A percentile compares a stretch with the other conserved stretches of the same genome.
Conservation (phyloP, 2,329 filamentous ascomycete species). For the Botrytis pseudocinerea region DNA sequence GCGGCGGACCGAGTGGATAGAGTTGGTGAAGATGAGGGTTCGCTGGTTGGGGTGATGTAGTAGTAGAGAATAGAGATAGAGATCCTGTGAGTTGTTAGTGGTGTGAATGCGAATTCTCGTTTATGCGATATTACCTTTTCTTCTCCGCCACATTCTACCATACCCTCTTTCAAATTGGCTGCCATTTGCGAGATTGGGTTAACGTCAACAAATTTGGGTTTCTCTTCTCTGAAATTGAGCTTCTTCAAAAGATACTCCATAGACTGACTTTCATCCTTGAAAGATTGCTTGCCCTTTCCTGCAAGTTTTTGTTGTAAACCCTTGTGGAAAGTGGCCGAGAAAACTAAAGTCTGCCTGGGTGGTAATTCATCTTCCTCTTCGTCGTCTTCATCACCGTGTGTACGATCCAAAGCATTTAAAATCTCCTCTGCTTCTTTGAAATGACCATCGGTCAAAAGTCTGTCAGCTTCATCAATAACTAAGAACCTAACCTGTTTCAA, state of each 20-base stretch:
- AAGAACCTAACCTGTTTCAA: conserved; percentile 78
- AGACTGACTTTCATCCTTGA: conserved; percentile 73
- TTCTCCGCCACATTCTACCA: conserved; percentile 88
- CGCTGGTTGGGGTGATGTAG: conserved; percentile 79
- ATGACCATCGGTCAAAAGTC: conserved; percentile 86
- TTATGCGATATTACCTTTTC: conserved; percentile 67
- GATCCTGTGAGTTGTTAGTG: conserved; percentile 57
- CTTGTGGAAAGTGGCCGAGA: conserved; percentile 94
- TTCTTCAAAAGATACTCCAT: conserved; percentile 93
- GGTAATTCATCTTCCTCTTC: conserved; percentile 49
- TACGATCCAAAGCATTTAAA: conserved; percentile 72
- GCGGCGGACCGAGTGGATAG: conserved; percentile 86
- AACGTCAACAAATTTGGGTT: conserved; percentile 87
- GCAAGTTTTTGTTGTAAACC: conserved; percentile 87
- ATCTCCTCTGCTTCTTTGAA: conserved; percentile 95
- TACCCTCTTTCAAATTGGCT: conserved; percentile 77
- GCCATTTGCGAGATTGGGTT: conserved; percentile 92
- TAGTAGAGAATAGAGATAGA: conserved; percentile 87
- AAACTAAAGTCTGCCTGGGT: conserved; percentile 83
- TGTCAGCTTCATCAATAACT: conserved; percentile 91
- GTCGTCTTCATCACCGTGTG: conserved; percentile 51
- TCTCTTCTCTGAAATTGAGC: conserved; percentile 80
- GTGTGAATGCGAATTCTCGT: conserved; percentile 3
- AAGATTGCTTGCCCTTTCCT: conserved; percentile 62
- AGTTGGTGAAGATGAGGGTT: conserved; percentile 92